Conservation (phyloP, 1,139 yeast species). For the Protomyces macrosporus region DNA sequence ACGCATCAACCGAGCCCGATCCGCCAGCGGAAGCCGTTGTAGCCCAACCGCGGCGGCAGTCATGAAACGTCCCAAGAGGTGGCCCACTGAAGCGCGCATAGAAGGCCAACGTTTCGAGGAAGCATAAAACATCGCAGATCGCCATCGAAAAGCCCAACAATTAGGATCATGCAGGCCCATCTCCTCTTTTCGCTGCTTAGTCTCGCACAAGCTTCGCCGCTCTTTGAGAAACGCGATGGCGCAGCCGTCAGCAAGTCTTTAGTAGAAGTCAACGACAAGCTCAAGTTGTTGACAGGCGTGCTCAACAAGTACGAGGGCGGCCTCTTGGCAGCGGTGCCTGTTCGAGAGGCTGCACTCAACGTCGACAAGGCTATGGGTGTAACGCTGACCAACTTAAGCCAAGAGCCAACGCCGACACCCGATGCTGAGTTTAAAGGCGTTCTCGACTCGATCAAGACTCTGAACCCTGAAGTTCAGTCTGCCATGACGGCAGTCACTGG, state of each 20-base stretch:
- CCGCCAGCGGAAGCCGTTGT: too few relatives aligned
- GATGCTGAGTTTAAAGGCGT: constrained; percentile 7
- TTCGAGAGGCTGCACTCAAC: not conserved
- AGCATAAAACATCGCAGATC: too few relatives aligned
- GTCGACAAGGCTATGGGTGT: constrained; percentile 7
- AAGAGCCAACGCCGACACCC: constrained; percentile 11
- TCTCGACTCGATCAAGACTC: constrained; percentile 1
- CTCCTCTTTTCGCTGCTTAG: not conserved
- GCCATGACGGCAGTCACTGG: constrained; percentile 1
- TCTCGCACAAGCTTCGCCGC: not conserved
- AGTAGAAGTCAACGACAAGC: constrained; percentile 2
- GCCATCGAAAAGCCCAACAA: too few relatives aligned
- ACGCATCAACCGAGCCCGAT: too few relatives aligned
- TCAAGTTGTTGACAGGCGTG: not conserved
- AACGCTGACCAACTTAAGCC: constrained; percentile 2
- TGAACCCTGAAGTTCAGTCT: constrained; percentile 2
- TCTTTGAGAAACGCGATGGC: not conserved
- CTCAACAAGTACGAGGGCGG: constrained; percentile 14
- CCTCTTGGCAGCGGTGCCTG: constrained; percentile 8
- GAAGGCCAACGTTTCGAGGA: too few relatives aligned
- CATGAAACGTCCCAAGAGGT: too few relatives aligned
- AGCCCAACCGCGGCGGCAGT: too few relatives aligned
- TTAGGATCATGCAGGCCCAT: not conserved
- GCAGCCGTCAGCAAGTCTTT: not conserved
- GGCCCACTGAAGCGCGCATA: too few relatives aligned